Evolutionary conservation across 208 protist genomes (phyloP).

Genomic region (Trichomonas tenax): DNA sequence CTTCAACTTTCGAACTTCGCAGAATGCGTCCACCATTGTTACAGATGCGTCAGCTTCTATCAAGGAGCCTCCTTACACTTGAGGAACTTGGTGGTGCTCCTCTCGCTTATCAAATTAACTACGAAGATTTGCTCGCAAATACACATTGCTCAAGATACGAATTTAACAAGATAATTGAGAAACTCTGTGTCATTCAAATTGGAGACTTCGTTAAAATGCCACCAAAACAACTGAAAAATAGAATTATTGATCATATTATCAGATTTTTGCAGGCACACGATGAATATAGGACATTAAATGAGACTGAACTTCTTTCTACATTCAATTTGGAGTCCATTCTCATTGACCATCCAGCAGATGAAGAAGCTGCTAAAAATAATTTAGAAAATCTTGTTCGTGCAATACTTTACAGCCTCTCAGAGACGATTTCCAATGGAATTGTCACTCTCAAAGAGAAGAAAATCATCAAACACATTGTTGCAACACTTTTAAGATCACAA

Average conservation of each 20-base stretch:
- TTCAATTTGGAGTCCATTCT: not conserved
- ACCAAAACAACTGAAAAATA: not conserved
- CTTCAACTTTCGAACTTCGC: slow-evolving; percentile 12
- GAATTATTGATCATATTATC: not conserved
- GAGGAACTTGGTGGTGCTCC: not conserved
- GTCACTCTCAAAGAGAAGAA: not conserved
- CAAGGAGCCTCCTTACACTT: not conserved
- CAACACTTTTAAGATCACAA: not conserved
- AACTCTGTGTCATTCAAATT: not conserved
- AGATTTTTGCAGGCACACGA: not conserved
- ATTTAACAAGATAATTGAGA: not conserved
- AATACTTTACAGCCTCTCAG: not conserved
- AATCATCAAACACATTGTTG: not conserved
- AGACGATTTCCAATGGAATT: not conserved
- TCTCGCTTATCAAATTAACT: not conserved
- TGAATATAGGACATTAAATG: not conserved
- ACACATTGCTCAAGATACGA: not conserved
- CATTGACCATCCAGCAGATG: not conserved
- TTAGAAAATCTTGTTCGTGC: not conserved
- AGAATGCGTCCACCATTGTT: not conserved
- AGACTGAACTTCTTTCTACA: not conserved
- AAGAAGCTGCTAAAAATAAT: not conserved
- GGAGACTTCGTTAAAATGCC: not conserved
- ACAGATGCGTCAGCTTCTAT: not conserved
- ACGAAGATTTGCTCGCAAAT: not conserved